Percentiles rank a stretch among this genome's conserved stretches.
phyloP scores from a whole-genome alignment of 495 filamentous ascomycete genomes.

The Talaromyces adpressus region DNA sequence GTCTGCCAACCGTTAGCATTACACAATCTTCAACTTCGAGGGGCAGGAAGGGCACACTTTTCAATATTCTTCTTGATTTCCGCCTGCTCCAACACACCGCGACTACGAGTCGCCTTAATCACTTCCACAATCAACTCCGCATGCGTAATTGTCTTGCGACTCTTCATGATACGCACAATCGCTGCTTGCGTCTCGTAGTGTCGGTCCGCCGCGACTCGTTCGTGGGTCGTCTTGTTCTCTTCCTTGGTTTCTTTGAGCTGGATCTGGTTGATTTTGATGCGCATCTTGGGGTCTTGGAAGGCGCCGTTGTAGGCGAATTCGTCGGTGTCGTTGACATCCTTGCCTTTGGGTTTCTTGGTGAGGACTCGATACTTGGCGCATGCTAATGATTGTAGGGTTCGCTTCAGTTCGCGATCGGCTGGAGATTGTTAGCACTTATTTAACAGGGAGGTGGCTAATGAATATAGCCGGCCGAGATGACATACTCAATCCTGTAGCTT shows the following conservation, averaged over 20 bases:
- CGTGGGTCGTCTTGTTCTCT: constrained; percentile 90
- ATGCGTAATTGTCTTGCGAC: constrained; percentile 77
- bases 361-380: constrained; percentile 86
- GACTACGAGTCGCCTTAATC: constrained; percentile 76
- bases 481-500: constrained; percentile 61
- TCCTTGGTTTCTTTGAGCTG: constrained; percentile 89
- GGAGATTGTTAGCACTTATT: constrained; percentile 14
- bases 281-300: constrained; percentile 76
- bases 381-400: constrained; percentile 90
- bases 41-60: constrained; percentile 52
- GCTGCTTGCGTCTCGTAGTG: constrained; percentile 96
- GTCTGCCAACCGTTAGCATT: constrained; percentile 32
- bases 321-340: constrained; percentile 69
- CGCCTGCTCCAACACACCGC: constrained; percentile 72
- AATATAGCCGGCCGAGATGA: constrained; percentile 7
- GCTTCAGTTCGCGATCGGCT: constrained; percentile 71
- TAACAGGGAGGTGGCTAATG: not conserved
- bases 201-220: constrained; percentile 78
- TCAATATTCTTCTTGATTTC: constrained; percentile 98
- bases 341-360: constrained; percentile 74
- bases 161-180: constrained; percentile 97
- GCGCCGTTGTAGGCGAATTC: constrained; percentile 69
- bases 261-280: constrained; percentile 97
- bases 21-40: not conserved
- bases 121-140: constrained; percentile 76